phyloP scores from a whole-genome alignment of 2,329 filamentous ascomycete species.

The Lachnellula arida region DNA sequence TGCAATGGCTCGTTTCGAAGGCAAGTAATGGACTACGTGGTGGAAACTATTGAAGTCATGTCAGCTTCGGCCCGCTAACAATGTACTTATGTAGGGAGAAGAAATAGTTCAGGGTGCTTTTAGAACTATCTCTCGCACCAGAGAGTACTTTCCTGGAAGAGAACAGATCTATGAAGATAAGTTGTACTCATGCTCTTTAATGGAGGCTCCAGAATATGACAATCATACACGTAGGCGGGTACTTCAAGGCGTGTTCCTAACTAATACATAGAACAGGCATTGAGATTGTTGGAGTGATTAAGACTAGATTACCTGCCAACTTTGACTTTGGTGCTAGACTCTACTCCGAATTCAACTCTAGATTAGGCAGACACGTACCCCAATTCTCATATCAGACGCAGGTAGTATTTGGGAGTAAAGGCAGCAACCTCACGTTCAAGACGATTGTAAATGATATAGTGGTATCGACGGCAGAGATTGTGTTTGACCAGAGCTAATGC shows the following conservation, averaged over 20 bases:
- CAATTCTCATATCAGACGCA: not conserved
- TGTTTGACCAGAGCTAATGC: not conserved
- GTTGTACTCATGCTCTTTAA: constrained; percentile 5
- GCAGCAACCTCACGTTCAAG: constrained; percentile 3
- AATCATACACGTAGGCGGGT: constrained; percentile 7
- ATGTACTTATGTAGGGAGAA: not conserved
- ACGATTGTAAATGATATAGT: not conserved
- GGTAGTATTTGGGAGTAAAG: constrained; percentile 3
- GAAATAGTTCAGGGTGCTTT: constrained; percentile 1
- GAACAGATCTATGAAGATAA: not conserved
- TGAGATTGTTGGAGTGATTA: constrained; percentile 1
- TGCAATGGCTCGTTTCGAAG: constrained; percentile 14
- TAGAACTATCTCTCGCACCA: not conserved
- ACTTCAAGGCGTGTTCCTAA: not conserved
- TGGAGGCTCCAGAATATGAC: constrained; percentile 2
- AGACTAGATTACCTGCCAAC: not conserved
- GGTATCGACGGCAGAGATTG: constrained; percentile 2
- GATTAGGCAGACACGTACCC: not conserved
- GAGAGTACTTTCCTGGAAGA: not conserved
- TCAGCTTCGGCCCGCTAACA: no score
- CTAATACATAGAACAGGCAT: not conserved
- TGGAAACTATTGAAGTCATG: no score
- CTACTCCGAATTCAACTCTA: not conserved
- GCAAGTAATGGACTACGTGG: not conserved
- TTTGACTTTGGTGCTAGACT: constrained; percentile 1